Conservation (phyloP, 1,284 basidiomycete genomes). For the Malassezia caprae region DNA sequence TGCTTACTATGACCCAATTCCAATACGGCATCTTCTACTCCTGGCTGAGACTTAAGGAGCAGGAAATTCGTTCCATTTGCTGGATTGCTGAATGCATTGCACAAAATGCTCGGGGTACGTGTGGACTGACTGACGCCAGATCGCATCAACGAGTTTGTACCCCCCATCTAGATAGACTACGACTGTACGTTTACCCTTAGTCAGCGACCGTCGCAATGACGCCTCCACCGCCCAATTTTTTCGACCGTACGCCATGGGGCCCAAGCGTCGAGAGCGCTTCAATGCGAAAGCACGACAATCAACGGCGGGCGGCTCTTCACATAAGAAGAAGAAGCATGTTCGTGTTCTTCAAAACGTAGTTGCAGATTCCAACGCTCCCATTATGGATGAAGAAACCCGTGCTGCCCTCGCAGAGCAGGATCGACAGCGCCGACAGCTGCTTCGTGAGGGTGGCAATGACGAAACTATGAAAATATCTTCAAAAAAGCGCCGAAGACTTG, state of each 20-base stretch:
- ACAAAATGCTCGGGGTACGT: slow-evolving; percentile 33
- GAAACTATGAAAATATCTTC: slow-evolving; percentile 31
- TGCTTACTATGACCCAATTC: slow-evolving; percentile 46
- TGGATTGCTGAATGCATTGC: slow-evolving; percentile 75
- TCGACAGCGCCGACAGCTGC: slow-evolving; percentile 20
- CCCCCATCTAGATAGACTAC: slow-evolving; percentile 11
- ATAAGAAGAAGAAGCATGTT: slow-evolving; percentile 36
- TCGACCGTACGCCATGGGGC: slow-evolving; percentile 5
- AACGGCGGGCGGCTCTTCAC: slow-evolving; percentile 36
- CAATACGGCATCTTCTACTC: slow-evolving; percentile 45
- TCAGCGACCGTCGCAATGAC: background rate
- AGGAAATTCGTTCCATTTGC: slow-evolving; percentile 91
- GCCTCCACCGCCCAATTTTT: slow-evolving; percentile 12
- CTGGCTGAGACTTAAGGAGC: slow-evolving; percentile 69
- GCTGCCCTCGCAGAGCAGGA: slow-evolving; percentile 26
- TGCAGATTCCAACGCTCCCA: slow-evolving; percentile 32
- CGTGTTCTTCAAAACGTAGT: slow-evolving; percentile 22
- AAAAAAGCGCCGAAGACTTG: slow-evolving; percentile 48
- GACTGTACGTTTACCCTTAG: background rate
- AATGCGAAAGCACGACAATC: slow-evolving; percentile 45
- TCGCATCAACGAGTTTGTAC: slow-evolving; percentile 25
- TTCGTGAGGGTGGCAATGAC: slow-evolving; percentile 27
- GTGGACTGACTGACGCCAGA: background rate
- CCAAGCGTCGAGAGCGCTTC: slow-evolving; percentile 30
- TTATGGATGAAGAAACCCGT: slow-evolving; percentile 29